phyloP scores from a whole-genome alignment of 2,329 filamentous ascomycete species.

The Harringtonia aguacate region DNA sequence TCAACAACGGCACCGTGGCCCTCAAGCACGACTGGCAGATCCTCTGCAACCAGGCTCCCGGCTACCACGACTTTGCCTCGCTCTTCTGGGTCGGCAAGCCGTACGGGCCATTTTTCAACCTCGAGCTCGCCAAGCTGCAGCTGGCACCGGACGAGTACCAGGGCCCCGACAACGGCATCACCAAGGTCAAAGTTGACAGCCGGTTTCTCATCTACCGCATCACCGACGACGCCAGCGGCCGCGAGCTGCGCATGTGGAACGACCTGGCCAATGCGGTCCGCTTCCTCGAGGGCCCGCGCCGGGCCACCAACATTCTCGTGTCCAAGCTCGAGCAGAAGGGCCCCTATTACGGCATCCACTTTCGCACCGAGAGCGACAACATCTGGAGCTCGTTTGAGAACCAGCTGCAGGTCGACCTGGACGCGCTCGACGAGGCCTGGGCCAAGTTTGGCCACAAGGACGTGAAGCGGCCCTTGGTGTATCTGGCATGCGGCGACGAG shows the following conservation, averaged over 20 bases:
- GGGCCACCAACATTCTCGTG: constrained; percentile 13
- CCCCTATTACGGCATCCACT: constrained; percentile 17
- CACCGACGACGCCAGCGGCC: constrained; percentile 19
- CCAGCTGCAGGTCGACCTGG: constrained; percentile 18
- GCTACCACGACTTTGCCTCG: constrained; percentile 11
- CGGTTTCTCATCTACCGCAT: constrained; percentile 19
- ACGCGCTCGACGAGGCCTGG: constrained; percentile 19
- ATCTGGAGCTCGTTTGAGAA: constrained; percentile 20
- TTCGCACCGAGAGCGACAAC: constrained; percentile 20
- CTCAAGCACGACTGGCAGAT: constrained; percentile 15
- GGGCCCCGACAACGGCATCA: constrained; percentile 15
- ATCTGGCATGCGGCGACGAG: constrained; percentile 20
- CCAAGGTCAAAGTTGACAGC: constrained; percentile 14
- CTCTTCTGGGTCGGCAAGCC: constrained; percentile 16
- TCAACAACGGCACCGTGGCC: constrained; percentile 2
- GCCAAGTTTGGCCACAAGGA: constrained; percentile 7
- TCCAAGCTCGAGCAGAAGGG: constrained; percentile 6
- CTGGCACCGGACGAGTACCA: constrained; percentile 1
- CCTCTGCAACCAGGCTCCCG: constrained; percentile 11
- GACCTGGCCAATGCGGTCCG: constrained; percentile 17
- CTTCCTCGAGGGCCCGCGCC: constrained; percentile 15
- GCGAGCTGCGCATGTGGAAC: constrained; percentile 20
- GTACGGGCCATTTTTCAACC: constrained; percentile 16
- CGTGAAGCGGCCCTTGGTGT: constrained; percentile 14
- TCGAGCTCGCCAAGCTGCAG: constrained; percentile 8